Base-by-base conservation (phyloP, 345 rosid genomes). In the Brassica carinata region DNA sequence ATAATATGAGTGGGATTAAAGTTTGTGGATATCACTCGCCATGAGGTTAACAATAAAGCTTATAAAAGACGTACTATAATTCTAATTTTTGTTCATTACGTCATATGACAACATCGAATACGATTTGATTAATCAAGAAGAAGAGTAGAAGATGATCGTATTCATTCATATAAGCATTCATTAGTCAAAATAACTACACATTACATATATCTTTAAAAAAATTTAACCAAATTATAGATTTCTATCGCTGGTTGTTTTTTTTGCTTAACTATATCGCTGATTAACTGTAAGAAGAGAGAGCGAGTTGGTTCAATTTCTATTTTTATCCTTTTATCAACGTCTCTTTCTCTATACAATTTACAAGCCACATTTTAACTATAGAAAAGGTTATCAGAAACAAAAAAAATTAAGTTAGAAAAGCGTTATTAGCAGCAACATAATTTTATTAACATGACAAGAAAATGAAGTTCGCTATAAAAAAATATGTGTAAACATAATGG, bases 1-100 rank as follows among this genome's bases (percentile, higher is more conserved):
- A 67, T 67, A 48, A 61, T 82, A 61, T 67, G 72, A 82, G 84
- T 82, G 81, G 75, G 58, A 73, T 77, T 33, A 68, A 77, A 72
- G 82, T 19, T 77, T 82, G 74, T 72, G 66, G 73, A 43, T 67
- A 76, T 77, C 53, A 81, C 69, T 81, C 71, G 79, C 75, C 69
- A 69, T 61, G 30, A 74, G 71, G 7, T 63, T 69, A 74, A 34
- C 66, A 51, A 74, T 36, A 7, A 30, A 74, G 31, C 75, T 74
- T 69, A 51, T 31, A 15, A 66, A 64, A 72, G 67, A 66, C 33
- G 43, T 71, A 53, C n/a, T n/a, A n/a, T n/a, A n/a, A n/a, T n/a
- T 79, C n/a, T 29, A 26, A 3, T 1, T 57, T 23, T 11, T 30
- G n/a, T n/a, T 33, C 62, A 38, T 55, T 81, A 70, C 80, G 83